A percentile compares a stretch with the other conserved stretches of the same genome.
These are phyloP conservation scores for sorghum (Sorghum bicolor) DNA, from an alignment of 176 grass and related monocot genomes.

Conservation along the genomic window Sorghum_bicolor_NCBIv3 NC_012873.2:2815501-2816000, in stretches of 20 bases:
- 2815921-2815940: constrained; percentile 46
- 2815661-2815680: constrained; percentile 81
- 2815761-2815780: constrained; percentile 72
- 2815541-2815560: constrained; percentile 47
- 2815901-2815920: constrained; percentile 34
- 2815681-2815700: constrained; percentile 63
- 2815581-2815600: constrained; percentile 29
- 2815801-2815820: constrained; percentile 50
- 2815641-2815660: constrained; percentile 73
- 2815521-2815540: constrained; percentile 44
- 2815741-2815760: constrained; percentile 73
- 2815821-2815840: constrained; percentile 72
- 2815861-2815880: constrained; percentile 57
- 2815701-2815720: constrained; percentile 77
- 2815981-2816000: constrained; percentile 73
- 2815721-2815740: constrained; percentile 68
- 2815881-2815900: constrained; percentile 48
- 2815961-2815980: constrained; percentile 35
- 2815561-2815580: constrained; percentile 31
- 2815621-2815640: constrained; percentile 49
- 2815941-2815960: constrained; percentile 47
- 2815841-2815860: constrained; percentile 81
- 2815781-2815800: constrained; percentile 50
- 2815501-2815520: constrained; percentile 61
- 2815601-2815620: constrained; percentile 33